A percentile compares a stretch with the other conserved stretches of the same genome.
These are phyloP conservation scores for Quercus rubra DNA, from an alignment of 306 rosid genomes.

Conservation along the genomic window DNA sequence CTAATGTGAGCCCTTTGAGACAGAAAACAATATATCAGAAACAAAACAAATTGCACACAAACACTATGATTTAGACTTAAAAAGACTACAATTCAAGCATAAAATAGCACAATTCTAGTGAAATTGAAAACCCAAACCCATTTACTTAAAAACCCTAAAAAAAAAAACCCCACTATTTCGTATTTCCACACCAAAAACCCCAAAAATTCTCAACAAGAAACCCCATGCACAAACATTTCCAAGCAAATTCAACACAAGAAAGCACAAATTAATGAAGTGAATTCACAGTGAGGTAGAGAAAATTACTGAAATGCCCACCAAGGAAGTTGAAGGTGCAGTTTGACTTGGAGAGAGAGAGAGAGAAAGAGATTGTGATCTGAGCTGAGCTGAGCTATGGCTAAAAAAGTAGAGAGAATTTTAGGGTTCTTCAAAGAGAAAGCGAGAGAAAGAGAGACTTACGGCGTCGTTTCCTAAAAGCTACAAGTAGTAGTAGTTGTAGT, in stretches of 20 bases:
- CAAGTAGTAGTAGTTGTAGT: no score
- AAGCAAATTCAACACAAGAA: background rate
- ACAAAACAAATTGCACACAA: background rate
- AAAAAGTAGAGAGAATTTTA: background rate
- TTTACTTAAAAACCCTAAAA: slow-evolving; percentile 4
- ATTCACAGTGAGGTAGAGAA: background rate
- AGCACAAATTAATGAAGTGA: background rate
- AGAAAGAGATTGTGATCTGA: background rate
- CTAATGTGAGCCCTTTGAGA: background rate
- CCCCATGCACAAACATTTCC: background rate
- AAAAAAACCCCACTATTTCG: background rate
- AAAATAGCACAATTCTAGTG: background rate
- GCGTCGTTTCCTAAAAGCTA: background rate
- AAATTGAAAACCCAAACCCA: background rate
- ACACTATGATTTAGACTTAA: background rate
- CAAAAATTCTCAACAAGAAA: background rate
- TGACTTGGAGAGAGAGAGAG: background rate
- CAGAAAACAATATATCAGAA: background rate
- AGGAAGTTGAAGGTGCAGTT: background rate
- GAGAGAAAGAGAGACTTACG: background rate
- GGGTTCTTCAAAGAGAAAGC: background rate
- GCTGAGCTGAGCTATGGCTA: background rate
- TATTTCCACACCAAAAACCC: background rate
- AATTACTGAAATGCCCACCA: background rate
- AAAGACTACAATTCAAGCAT: background rate